Base-by-base conservation (phyloP, 345 rosid species). In the sweet orange (Citrus sinensis) region DNA sequence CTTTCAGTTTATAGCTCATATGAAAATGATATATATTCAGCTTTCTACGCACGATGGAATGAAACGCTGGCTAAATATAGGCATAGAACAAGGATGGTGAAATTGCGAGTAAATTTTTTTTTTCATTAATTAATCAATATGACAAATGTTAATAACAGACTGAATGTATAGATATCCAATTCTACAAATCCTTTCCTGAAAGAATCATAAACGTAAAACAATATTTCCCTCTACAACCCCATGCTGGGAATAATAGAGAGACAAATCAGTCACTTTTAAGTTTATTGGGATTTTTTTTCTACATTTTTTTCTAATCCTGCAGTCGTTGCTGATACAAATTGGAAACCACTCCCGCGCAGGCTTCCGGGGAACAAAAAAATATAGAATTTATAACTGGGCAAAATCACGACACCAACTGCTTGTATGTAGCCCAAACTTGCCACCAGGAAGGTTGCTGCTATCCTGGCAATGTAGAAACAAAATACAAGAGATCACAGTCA, bases 61-160 rank as follows among this genome's bases (percentile, higher is more conserved):
- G 51, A 11, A 46, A 46, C 51, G 17, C 17, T 46, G 17, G 17
- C 17, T 46, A 13, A 46, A 46, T 0, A 46, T 46, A 17, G 22
- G 7, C 58, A 1, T 16, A 5, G 58, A 4, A 54, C 2, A 17
- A 17, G 58, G 22, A 54, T 54, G 7, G 7, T 4, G 58, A 51
- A 51, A 51, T 71, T 75, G 32, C 35, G 40, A 32, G 51, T 16
- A 22, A 56, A 19, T 76, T 65, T 56, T 56, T 56, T 56, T 32
- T 59, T 80, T 76, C 89, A 87, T 85, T 83, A 82, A 88, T 90
- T 88, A 83, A 91, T 91, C 89, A 86, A 74, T 87, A 76, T 80
- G 72, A 84, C 84, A 86, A 87, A 83, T 87, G 84, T 87, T 84
- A 87, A 89, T 76, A 83, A 85, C 87, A 89, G 81, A 82, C 81